These are phyloP conservation scores for Escovopsis sp. DNA, from an alignment of 2,329 filamentous ascomycete genomes.

Conservation along the genomic window DNA sequence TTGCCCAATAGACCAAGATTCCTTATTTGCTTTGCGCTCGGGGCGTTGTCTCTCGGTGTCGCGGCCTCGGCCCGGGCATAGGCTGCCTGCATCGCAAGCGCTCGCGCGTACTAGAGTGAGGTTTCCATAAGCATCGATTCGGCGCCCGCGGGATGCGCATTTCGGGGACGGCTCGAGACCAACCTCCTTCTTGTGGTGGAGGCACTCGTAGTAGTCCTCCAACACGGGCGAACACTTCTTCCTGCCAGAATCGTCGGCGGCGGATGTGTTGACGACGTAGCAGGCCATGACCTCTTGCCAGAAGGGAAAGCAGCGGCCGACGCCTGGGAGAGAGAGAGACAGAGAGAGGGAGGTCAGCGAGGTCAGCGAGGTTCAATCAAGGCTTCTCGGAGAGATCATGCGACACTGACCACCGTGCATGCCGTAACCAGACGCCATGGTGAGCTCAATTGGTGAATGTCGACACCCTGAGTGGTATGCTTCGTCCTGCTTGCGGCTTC, in stretches of 20 bases:
- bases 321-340: conserved; percentile 28
- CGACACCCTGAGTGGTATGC: conserved; percentile 9
- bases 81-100: conserved; percentile 64
- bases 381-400: background rate
- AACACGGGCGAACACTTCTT: conserved; percentile 73
- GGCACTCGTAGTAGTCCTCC: conserved; percentile 97
- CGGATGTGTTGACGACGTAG: conserved; percentile 85
- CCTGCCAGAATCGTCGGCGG: conserved; percentile 67
- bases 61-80: conserved; percentile 68
- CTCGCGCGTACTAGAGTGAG: conserved; percentile 53
- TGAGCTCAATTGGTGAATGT: conserved; percentile 13
- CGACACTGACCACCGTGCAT: conserved; percentile 56
- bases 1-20: conserved; percentile 73
- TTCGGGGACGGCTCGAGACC: conserved; percentile 13
- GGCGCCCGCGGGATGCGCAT: background rate
- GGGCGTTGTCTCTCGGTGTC: conserved; percentile 64
- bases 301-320: conserved; percentile 87
- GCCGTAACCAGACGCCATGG: conserved; percentile 73
- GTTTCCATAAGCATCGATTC: conserved; percentile 7
- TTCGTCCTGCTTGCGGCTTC: background rate
- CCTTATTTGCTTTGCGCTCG: conserved; percentile 74
- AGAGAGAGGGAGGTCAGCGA: background rate
- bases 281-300: conserved; percentile 98
- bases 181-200: conserved; percentile 99
- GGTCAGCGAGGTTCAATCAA: no score